These are phyloP conservation scores for Aspergillus asperescens DNA, from an alignment of 495 filamentous ascomycete species.

Conservation along the genomic window DNA sequence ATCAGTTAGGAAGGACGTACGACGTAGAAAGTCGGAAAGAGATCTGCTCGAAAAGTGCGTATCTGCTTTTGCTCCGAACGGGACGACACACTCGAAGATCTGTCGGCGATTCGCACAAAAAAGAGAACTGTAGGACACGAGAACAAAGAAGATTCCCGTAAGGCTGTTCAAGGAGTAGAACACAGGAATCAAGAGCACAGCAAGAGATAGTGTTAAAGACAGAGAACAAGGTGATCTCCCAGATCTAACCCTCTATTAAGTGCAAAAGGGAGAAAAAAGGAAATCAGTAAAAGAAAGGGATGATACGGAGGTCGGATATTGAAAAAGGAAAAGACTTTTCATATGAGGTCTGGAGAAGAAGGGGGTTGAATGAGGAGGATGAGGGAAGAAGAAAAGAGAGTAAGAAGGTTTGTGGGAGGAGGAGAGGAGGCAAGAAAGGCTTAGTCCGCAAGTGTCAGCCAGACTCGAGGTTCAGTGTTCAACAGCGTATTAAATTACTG, in stretches of 20 bases:
- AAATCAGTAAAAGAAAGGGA: slow-evolving; percentile 30
- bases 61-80: slow-evolving; percentile 10
- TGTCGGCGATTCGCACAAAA: slow-evolving; percentile 16
- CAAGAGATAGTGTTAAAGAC: slow-evolving; percentile 15
- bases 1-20: slow-evolving; percentile 14
- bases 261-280: slow-evolving; percentile 28
- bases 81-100: slow-evolving; percentile 9
- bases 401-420: slow-evolving; percentile 31
- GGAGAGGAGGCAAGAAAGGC: slow-evolving; percentile 30
- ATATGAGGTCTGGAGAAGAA: slow-evolving; percentile 13
- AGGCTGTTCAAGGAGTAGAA: slow-evolving; percentile 18
- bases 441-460: slow-evolving; percentile 20
- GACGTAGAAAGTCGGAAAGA: slow-evolving; percentile 1
- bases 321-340: slow-evolving; percentile 23
- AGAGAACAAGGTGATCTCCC: slow-evolving; percentile 26
- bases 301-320: slow-evolving; percentile 38
- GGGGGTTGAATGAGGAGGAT: slow-evolving; percentile 28
- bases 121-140: slow-evolving; percentile 6
- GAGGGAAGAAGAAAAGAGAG: slow-evolving; percentile 19
- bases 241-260: slow-evolving; percentile 30
- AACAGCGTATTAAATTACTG: slow-evolving; percentile 3
- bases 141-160: slow-evolving; percentile 15
- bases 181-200: slow-evolving; percentile 14
- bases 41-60: slow-evolving; percentile 10
- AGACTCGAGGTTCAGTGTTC: background rate